These are phyloP conservation scores for Fusarium sterilihyphosum DNA, from an alignment of 2,329 filamentous ascomycete genomes.

Conservation along the genomic window DNA sequence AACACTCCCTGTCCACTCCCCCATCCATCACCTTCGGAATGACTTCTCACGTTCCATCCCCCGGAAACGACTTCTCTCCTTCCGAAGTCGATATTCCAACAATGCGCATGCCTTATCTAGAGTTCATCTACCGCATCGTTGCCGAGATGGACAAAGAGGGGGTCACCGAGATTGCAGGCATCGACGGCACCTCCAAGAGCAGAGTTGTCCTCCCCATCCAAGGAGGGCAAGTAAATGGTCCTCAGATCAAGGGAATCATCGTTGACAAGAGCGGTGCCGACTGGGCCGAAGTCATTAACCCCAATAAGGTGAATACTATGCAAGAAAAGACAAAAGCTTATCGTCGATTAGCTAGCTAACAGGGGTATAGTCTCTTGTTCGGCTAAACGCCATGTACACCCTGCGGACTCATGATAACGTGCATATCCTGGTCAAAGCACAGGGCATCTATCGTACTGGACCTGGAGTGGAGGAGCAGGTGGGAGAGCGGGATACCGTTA, in stretches of 20 bases:
- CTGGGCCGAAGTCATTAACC: slow-evolving; percentile 30
- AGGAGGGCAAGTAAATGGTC: slow-evolving; percentile 23
- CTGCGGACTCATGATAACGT: slow-evolving; percentile 23
- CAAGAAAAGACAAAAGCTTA: not conserved
- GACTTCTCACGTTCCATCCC: slow-evolving; percentile 19
- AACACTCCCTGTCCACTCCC: not conserved
- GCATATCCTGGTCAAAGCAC: slow-evolving; percentile 30
- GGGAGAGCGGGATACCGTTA: slow-evolving; percentile 12
- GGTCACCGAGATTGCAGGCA: slow-evolving; percentile 15
- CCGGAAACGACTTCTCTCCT: slow-evolving; percentile 25
- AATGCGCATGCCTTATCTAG: slow-evolving; percentile 36
- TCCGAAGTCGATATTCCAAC: not conserved
- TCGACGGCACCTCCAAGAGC: slow-evolving; percentile 10
- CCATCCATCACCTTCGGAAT: not conserved
- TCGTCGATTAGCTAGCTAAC: not conserved
- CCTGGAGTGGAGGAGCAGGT: slow-evolving; percentile 7
- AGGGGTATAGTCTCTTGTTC: slow-evolving; percentile 11
- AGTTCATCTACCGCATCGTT: slow-evolving; percentile 37
- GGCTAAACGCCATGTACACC: slow-evolving; percentile 31
- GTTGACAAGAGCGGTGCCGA: slow-evolving; percentile 32
- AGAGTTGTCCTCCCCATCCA: slow-evolving; percentile 32
- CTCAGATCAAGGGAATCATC: slow-evolving; percentile 24
- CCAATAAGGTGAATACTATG: slow-evolving; percentile 17
- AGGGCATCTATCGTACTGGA: slow-evolving; percentile 31
- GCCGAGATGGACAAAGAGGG: slow-evolving; percentile 33